These are phyloP conservation scores for Nepenthes alata DNA, from an alignment of 179 eudicot species.

Conservation along the genomic window DNA sequence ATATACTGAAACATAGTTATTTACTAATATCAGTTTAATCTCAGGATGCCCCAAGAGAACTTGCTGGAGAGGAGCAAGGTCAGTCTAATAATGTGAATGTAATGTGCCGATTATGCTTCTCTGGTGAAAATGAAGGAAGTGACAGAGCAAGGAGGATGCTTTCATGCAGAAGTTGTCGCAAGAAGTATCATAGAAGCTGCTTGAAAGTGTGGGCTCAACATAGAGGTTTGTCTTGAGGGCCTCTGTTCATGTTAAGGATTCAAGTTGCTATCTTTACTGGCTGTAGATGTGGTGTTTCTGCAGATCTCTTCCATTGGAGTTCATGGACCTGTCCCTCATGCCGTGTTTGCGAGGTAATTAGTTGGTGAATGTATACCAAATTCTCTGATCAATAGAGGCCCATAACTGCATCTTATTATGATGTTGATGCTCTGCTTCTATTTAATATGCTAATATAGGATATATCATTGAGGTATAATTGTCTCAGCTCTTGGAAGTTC, in stretches of 20 bases:
- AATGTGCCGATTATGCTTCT: constrained; percentile 85
- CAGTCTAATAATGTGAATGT: constrained; percentile 42
- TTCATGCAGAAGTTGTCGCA: constrained; percentile 70
- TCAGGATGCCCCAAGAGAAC: constrained; percentile 49
- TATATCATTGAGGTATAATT: too few species aligned
- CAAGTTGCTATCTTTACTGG: too few species aligned
- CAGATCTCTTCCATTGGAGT: constrained; percentile 98
- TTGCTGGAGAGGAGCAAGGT: constrained; percentile 50
- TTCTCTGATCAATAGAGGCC: too few species aligned
- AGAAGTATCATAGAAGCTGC: constrained; percentile 87
- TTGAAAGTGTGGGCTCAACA: constrained; percentile 75
- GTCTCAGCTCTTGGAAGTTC: too few species aligned
- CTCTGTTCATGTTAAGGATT: neutral
- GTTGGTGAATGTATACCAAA: neutral
- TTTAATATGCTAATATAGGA: too few species aligned
- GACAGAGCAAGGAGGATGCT: constrained; percentile 88
- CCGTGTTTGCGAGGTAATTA: constrained; percentile 72
- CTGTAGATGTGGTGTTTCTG: constrained; percentile 1
- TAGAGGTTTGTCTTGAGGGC: constrained; percentile 45
- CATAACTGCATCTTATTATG: too few species aligned
- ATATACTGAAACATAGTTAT: too few species aligned
- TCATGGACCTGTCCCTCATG: constrained; percentile 95
- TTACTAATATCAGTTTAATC: neutral
- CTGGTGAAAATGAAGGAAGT: constrained; percentile 81
- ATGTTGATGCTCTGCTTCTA: too few species aligned